Evolutionary conservation across 2,329 filamentous ascomycete species (phyloP).

Genomic region (Diaporthe destruens): DNA sequence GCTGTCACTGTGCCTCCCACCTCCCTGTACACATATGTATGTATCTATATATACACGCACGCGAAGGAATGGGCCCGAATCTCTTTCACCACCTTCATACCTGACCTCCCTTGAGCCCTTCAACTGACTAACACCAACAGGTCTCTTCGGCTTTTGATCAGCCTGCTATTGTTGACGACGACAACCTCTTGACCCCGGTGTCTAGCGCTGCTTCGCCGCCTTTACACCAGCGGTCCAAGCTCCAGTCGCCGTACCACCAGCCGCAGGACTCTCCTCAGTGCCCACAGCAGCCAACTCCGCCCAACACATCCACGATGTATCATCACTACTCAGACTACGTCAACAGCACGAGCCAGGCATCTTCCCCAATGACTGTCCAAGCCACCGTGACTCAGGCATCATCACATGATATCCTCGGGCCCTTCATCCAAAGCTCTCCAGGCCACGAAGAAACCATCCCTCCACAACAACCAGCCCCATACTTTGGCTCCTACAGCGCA

Average conservation of each 20-base stretch:
- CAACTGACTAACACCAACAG: slow-evolving; percentile 44
- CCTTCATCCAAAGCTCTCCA: slow-evolving; percentile 53
- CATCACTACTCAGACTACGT: slow-evolving; percentile 57
- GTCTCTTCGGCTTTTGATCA: slow-evolving; percentile 55
- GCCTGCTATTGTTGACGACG: slow-evolving; percentile 47
- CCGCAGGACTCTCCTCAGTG: slow-evolving; percentile 52
- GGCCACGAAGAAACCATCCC: slow-evolving; percentile 40
- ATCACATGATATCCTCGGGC: slow-evolving; percentile 51
- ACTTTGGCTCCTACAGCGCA: slow-evolving; percentile 54
- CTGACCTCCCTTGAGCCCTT: background rate
- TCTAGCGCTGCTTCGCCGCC: slow-evolving; percentile 63
- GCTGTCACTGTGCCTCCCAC: background rate
- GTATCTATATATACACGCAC: slow-evolving; percentile 18
- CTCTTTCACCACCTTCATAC: slow-evolving; percentile 35
- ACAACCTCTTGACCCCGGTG: slow-evolving; percentile 63
- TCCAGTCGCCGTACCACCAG: slow-evolving; percentile 50
- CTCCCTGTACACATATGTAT: background rate
- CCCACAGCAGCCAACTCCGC: slow-evolving; percentile 62
- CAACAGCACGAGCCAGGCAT: slow-evolving; percentile 56
- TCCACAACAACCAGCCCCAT: slow-evolving; percentile 49
- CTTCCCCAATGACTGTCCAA: slow-evolving; percentile 61
- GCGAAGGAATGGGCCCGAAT: slow-evolving; percentile 5
- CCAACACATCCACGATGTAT: slow-evolving; percentile 61
- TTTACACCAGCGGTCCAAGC: slow-evolving; percentile 53
- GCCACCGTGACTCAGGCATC: slow-evolving; percentile 53